Percentiles rank a stretch among this genome's conserved stretches.
Evolutionary conservation across 352 stramenopile species (phyloP).

Genomic region (Globisporangium uncinulatum): DNA sequence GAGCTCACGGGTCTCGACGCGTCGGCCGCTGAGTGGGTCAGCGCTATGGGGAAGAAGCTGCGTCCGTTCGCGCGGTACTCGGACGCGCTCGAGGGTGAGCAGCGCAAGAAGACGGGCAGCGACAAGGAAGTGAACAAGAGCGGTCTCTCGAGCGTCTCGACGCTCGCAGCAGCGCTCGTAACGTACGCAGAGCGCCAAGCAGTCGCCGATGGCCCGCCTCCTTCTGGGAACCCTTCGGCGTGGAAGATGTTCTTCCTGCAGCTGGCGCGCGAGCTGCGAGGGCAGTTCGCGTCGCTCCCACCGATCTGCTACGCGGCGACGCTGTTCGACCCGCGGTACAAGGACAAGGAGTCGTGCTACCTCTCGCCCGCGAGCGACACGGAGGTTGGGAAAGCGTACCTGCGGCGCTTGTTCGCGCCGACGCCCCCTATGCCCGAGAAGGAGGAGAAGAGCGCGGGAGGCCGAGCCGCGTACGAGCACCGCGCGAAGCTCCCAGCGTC

Average conservation of each 20-base stretch:
- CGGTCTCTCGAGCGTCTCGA: constrained; percentile 72
- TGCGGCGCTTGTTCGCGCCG: constrained; percentile 50
- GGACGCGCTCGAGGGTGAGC: constrained; percentile 67
- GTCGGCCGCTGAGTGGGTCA: constrained; percentile 43
- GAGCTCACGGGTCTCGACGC: constrained; percentile 36
- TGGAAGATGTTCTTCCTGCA: constrained; percentile 66
- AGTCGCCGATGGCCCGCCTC: constrained; percentile 18
- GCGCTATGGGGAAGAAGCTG: constrained; percentile 64
- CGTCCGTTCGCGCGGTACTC: constrained; percentile 67
- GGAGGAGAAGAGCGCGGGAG: no score
- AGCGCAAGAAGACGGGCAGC: constrained; percentile 63
- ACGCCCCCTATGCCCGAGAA: constrained; percentile 1
- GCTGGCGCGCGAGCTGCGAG: constrained; percentile 44
- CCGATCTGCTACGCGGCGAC: constrained; percentile 64
- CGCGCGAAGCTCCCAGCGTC: neutral
- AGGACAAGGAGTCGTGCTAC: constrained; percentile 79
- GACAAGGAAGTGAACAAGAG: constrained; percentile 74
- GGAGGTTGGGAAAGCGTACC: constrained; percentile 43
- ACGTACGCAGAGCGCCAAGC: constrained; percentile 64
- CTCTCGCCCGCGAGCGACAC: constrained; percentile 46
- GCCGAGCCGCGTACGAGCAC: no score
- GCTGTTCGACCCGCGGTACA: constrained; percentile 76
- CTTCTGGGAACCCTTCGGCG: constrained; percentile 29
- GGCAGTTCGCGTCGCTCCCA: constrained; percentile 45
- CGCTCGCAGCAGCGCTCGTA: constrained; percentile 61